Evolutionary conservation across 805 yeast genomes (phyloP), one percentile per base, ranked within the genome.

Genomic region (Zygotorulaspora florentina): DNA sequence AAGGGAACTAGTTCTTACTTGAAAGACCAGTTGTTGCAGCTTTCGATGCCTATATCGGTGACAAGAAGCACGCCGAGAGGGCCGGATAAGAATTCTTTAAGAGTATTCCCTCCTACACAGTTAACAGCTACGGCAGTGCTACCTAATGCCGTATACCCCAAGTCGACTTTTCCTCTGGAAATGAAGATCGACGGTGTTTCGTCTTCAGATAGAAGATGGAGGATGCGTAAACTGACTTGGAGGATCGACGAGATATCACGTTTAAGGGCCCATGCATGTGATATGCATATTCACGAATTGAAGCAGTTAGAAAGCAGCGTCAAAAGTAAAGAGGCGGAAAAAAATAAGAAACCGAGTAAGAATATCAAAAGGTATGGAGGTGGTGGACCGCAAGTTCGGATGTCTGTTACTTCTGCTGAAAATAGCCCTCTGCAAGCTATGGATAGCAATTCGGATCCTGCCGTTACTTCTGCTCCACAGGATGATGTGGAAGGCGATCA

Each of bases 81-180:
- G 6, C 86, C 87, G 2, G 96, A 90, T 61, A 75, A 89, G 55
- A 87, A 86, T 59, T 87, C 96, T 1, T 68, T 88, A 31, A 76
- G 99, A 50, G 87, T 93, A 1, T 93, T 93, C 66, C 99, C 99
- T 1, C 98, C 99, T 7, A 91, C 98, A 0, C 86, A 85, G 35
- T 83, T 93, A 30, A 83, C 88, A 2, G 95, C 96, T 6, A 79
- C 85, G 23, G 93, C 95, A 8, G 85, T 83, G 12, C 70, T 93
- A 40, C 99, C 99, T 2, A 85, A 85, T 52, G 96, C 89, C 12
- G 76, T 87, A 27, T 87, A 87, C 64, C 98, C 98, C 10, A 83
- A 86, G 61, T 84, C 96, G 0, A 74, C 83, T 0, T 87, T 93
- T 59, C 85, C 93, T 0, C 74, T 91, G 17, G 97, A 89, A 59